Percentiles rank a stretch among this genome's conserved stretches.
Evolutionary conservation across 1,284 basidiomycete genomes (phyloP).

Genomic region (Cerrena zonata): DNA sequence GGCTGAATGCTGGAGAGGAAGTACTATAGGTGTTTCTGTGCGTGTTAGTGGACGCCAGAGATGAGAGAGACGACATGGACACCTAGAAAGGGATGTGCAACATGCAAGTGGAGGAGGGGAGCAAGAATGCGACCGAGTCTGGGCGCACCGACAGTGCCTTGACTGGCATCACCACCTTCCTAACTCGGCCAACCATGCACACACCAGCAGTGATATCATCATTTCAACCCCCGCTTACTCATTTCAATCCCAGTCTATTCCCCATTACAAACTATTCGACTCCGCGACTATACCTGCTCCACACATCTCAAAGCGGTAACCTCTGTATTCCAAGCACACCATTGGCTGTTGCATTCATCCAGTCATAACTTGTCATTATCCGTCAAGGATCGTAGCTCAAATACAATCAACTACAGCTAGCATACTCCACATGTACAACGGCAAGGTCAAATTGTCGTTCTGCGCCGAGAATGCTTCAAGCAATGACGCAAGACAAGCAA

Average conservation of each 20-base stretch:
- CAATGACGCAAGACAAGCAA: conserved; percentile 60
- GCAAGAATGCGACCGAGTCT: too few species aligned
- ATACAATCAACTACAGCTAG: conserved; percentile 48
- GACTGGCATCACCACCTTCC: neutral
- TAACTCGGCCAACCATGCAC: neutral
- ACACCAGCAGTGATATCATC: neutral
- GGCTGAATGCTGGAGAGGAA: too few species aligned
- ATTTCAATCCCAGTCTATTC: neutral
- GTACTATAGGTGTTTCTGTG: too few species aligned
- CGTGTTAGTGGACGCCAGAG: neutral
- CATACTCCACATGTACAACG: conserved; percentile 84
- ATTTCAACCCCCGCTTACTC: neutral
- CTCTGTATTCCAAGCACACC: neutral
- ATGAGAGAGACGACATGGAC: neutral
- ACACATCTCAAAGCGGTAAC: neutral
- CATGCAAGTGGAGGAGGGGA: too few species aligned
- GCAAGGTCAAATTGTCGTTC: conserved; percentile 90
- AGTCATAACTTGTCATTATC: too few species aligned
- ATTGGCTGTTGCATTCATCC: too few species aligned
- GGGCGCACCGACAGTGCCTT: neutral
- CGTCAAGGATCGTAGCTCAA: conserved; percentile 19
- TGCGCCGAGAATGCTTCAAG: conserved; percentile 87
- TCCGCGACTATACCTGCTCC: neutral
- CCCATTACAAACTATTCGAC: neutral
- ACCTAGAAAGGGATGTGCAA: too few species aligned